Evolutionary conservation across 805 yeast genomes (phyloP), one percentile per base, ranked within the genome.

Genomic region (Candida montana): DNA sequence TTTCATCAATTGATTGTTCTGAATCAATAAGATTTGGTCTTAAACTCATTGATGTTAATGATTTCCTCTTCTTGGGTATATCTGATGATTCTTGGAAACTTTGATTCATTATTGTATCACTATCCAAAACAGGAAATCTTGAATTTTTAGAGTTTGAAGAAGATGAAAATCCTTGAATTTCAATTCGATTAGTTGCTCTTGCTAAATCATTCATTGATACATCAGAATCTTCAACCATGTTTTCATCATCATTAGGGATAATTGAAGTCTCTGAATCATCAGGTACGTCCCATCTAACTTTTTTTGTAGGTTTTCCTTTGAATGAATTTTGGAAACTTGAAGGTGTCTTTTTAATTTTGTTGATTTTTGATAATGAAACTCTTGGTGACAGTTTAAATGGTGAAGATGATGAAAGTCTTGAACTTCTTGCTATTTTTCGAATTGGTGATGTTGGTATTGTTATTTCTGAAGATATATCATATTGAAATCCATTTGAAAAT

Each of bases 221-320:
- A 45, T 55, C 61, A 1, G 57, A 49, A 28, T 52, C 56, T 13
- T 38, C 42, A 30, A 23, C 41, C 16, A 31, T 37, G 6, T 33
- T 17, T 21, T 39, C 37, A 17, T 42, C 40, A 16, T 47, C 17
- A 19, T 39, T 36, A 15, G 40, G 41, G n/a, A 44, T 24, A 7
- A 39, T 31, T 18, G 30, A 7, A 4, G 33, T 36, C 13, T 37
- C 37, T 5, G 19, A 31, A 16, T 41, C 45, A 35, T 51, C 52
- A 3, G 69, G 70, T 11, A 65, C 64, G 44, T 67, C 68, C 74
- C 76, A 72, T 46, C 76, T 63, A 2, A 74, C 78, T 44, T 65
- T 71, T 40, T 71, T 71, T 11, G 56, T 35, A 10, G 51, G 50
- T 44, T 60, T 64, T 23, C 39, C 15, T 33, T 45, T 40, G 10